Evolutionary conservation across 345 rosid genomes (phyloP).

Genomic region (Arabidopsis arenosa): DNA sequence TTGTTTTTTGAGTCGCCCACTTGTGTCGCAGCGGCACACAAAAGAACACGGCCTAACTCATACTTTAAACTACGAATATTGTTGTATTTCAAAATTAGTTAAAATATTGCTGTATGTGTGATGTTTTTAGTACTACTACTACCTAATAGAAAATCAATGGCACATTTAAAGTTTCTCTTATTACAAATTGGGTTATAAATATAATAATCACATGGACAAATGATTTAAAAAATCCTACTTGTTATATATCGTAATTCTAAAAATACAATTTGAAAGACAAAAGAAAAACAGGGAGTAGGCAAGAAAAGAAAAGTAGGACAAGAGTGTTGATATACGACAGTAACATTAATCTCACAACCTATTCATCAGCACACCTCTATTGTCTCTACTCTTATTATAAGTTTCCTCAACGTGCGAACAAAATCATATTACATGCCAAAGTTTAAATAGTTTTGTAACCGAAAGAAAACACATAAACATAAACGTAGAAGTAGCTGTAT

Average conservation of each 20-base stretch:
- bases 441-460: constrained; percentile 12
- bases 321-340: constrained; percentile 43
- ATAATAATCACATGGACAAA: not conserved
- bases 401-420: constrained; percentile 27
- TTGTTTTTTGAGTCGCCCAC: too few species aligned
- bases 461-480: constrained; percentile 1
- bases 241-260: not conserved
- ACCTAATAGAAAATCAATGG: not conserved
- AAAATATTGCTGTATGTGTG: not conserved
- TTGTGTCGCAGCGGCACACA: too few species aligned
- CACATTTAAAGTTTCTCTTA: not conserved
- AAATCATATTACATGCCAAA: constrained; percentile 24
- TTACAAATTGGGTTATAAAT: not conserved
- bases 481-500: not conserved
- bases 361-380: constrained; percentile 37
- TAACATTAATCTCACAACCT: constrained; percentile 38
- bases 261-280: constrained; percentile 18
- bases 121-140: not conserved
- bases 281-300: constrained; percentile 35
- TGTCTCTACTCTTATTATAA: constrained; percentile 36
- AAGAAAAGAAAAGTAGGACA: constrained; percentile 40
- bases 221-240: not conserved
- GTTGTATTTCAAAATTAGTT: not conserved
- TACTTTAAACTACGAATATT: not conserved
- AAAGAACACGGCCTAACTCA: not conserved